Conservation (phyloP, 2,329 filamentous ascomycete species). For the Colletotrichum trifolii region DNA sequence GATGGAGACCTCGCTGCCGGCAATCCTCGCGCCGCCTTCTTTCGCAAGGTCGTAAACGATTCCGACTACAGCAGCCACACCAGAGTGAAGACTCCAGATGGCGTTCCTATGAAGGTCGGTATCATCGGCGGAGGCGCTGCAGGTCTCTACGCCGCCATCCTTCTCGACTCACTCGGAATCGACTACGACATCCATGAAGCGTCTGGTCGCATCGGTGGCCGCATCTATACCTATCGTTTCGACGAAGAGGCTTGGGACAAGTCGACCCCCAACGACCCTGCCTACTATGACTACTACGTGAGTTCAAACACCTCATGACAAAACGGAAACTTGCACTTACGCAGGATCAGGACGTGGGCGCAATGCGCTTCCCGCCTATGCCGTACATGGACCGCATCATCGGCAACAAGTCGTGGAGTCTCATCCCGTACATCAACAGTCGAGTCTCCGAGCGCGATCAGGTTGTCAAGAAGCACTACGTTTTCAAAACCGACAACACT, state of each 20-base stretch:
- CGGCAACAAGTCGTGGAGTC: slow-evolving; percentile 37
- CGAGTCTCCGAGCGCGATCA: slow-evolving; percentile 31
- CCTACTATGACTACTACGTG: slow-evolving; percentile 47
- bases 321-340: not conserved
- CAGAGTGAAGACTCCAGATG: slow-evolving; percentile 27
- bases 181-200: slow-evolving; percentile 52
- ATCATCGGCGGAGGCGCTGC: slow-evolving; percentile 52
- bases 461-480: slow-evolving; percentile 38
- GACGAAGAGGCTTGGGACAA: slow-evolving; percentile 38
- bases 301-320: not conserved
- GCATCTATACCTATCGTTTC: slow-evolving; percentile 51
- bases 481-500: slow-evolving; percentile 38
- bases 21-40: slow-evolving; percentile 38
- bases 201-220: slow-evolving; percentile 47
- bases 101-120: slow-evolving; percentile 42
- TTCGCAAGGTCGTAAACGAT: slow-evolving; percentile 30
- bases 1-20: slow-evolving; percentile 35
- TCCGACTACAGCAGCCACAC: slow-evolving; percentile 36
- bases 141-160: slow-evolving; percentile 48
- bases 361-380: slow-evolving; percentile 53
- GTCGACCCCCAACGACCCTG: slow-evolving; percentile 35
- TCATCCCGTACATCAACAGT: slow-evolving; percentile 40
- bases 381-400: slow-evolving; percentile 43
- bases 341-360: slow-evolving; percentile 48
- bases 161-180: slow-evolving; percentile 47